Conservation (phyloP, 306 rosid genomes). For the Benincasa hispida region DNA sequence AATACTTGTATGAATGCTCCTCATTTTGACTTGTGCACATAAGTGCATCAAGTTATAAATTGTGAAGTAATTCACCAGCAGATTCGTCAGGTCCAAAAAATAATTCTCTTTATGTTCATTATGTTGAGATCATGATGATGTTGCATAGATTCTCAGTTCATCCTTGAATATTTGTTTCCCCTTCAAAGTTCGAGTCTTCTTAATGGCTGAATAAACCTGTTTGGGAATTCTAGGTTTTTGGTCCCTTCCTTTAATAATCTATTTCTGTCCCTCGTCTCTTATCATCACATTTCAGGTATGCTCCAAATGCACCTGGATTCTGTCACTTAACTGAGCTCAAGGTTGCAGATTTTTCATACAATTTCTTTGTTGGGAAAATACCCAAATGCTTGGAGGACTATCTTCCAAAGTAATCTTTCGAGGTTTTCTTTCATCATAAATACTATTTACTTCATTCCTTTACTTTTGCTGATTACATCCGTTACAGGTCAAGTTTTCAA, state of each 20-base stretch:
- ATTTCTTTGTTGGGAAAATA: slow-evolving; percentile 75
- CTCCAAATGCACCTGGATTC: slow-evolving; percentile 50
- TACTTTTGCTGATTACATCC: slow-evolving; percentile 9
- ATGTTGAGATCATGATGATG: background rate
- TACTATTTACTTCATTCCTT: slow-evolving; percentile 12
- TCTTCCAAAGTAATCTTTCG: slow-evolving; percentile 63
- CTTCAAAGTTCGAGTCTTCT: background rate
- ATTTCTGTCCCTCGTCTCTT: slow-evolving; percentile 15
- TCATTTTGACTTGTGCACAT: background rate
- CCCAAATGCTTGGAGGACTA: slow-evolving; percentile 60
- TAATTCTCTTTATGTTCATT: background rate
- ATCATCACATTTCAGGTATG: slow-evolving; percentile 43
- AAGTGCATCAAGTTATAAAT: background rate
- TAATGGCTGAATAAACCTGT: background rate
- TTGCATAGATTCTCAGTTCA: background rate
- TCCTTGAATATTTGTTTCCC: background rate
- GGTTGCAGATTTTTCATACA: slow-evolving; percentile 78
- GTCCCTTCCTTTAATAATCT: slow-evolving; percentile 2
- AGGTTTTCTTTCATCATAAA: slow-evolving; percentile 11
- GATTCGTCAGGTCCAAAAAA: background rate
- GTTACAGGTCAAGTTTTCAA: slow-evolving; percentile 65
- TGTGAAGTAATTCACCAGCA: background rate
- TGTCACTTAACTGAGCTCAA: slow-evolving; percentile 53
- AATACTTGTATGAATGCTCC: background rate
- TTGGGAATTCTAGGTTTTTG: background rate